Evolutionary conservation across 2,329 filamentous ascomycete genomes (phyloP).

Genomic region (Fusarium musae): DNA sequence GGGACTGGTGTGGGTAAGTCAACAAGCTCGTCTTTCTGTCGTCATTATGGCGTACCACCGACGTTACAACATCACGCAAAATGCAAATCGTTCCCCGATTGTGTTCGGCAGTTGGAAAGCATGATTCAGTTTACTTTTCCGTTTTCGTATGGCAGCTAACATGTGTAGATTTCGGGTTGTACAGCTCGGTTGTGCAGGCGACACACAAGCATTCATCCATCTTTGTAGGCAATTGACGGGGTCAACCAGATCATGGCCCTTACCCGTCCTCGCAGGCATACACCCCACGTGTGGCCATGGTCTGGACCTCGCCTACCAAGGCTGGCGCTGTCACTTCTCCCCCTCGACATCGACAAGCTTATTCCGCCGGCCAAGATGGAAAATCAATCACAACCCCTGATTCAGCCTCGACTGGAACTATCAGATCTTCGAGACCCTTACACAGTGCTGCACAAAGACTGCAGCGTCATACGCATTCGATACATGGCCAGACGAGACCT

Average conservation of each 20-base stretch:
- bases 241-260: conserved; percentile 44
- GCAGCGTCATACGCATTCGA: conserved; percentile 2
- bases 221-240: conserved; percentile 67
- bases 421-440: conserved; percentile 13
- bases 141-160: background rate
- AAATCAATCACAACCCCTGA: conserved; percentile 20
- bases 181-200: conserved; percentile 83
- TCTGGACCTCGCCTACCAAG: conserved; percentile 48
- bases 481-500: conserved; percentile 20
- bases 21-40: conserved; percentile 15
- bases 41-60: conserved; percentile 28
- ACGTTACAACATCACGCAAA: background rate
- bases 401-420: conserved; percentile 1
- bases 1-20: conserved; percentile 75
- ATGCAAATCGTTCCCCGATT: background rate
- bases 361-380: conserved; percentile 3
- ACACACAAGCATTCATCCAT: conserved; percentile 85
- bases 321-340: background rate
- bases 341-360: conserved; percentile 6
- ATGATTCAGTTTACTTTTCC: background rate
- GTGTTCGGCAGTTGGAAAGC: background rate
- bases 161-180: conserved; percentile 76
- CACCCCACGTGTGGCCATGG: conserved; percentile 52
- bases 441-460: conserved; percentile 4
- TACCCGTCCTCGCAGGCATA: conserved; percentile 31